Evolutionary conservation across 768 basidiomycete genomes (phyloP), one percentile per base, ranked within the genome.

Genomic region (Cantharellus anzutake): DNA sequence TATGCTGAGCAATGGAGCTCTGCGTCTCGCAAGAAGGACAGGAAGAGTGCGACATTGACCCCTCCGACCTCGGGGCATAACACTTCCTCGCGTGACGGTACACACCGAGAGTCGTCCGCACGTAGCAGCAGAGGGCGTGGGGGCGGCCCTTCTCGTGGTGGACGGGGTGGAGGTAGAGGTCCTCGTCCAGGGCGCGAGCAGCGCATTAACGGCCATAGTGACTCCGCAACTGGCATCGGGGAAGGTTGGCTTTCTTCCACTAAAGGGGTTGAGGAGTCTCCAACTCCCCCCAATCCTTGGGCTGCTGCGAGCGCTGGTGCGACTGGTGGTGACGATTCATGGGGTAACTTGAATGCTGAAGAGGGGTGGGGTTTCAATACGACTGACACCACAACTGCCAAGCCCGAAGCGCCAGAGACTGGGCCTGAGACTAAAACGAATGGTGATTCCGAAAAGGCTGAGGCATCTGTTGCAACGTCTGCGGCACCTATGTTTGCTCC

Each of bases 21-120:
- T 59, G 87, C 88, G 60, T 80, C 80, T 63, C 83, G 80, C 70
- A 90, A 88, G 79, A 91, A 87, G 74, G 86, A 90, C 70, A 88
- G 89, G 76, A 89, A 86, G 71, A 51, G 63, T 0, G 62, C 72
- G 38, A 65, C 76, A 7, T 56, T 73, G 20, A 50, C 74, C 39
- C 68, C 81, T 56, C 84, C 80, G 70, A 78, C 83, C 35, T 70
- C 78, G 2, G 68, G 59, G 16, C 52, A 41, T 14, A 51, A 55
- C 5, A 51, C 73, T 62, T 66, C 78, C 57, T 56, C 63, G 16
- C 58, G 63, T n/a, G 65, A 64, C 41, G 69, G 78, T 61, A 71
- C 69, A 58, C 66, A 69, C 62, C 77, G 77, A 57, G 81, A 82
- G 63, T 74, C 72, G 65, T 11, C 52, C 7, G 72, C 79, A 58